Evolutionary conservation across 805 yeast species (phyloP), one percentile per base, ranked within the genome.

Genomic region (Metschnikowia peoriensis): DNA sequence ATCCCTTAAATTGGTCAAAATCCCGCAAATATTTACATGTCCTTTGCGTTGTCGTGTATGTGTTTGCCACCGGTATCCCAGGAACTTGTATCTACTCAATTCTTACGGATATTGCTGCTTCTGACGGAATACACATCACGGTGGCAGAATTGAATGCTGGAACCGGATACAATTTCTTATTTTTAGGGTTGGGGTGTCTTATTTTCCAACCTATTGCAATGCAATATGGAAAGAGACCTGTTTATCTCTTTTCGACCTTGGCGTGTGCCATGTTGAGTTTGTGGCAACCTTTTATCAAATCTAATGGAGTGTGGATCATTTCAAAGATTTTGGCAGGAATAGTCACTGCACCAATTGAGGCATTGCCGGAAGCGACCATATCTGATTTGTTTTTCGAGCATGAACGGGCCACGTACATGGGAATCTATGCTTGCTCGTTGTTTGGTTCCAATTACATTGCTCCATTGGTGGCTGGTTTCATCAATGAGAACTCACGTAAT

Each of bases 1-100:
- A 86, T 61, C 90, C 90, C 1, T 69, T 86, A 50, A 84, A 83
- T 60, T 86, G 90, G 90, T 50, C 80, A 1, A 65, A 60, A 27
- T 55, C 61, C 38, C 73, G 87, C 46, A 84, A 84, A 60, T 65
- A 69, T 66, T 42, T 78, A 37, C 75, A 77, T 41, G 67, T 80
- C 47, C 68, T 77, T 44, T 77, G 82, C 58, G 64, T 75, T 47
- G 58, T 61, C 28, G 46, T 62, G 15, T 58, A 53, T 28, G 72
- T 76, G 5, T 70, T 71, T 47, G 73, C 76, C 35, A 74, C 76
- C 1, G 83, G 83, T 48, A 50, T 57, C 28, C 58, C 60, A 5
- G 58, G 60, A 17, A 50, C 60, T 16, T 55, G 58, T 15, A 57
- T 55, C 37, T 55, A 57, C 50, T 55, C 58, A 32, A 55, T 55